Base-by-base conservation (phyloP, 306 rosid species). In the Mimosa pudica region DNA sequence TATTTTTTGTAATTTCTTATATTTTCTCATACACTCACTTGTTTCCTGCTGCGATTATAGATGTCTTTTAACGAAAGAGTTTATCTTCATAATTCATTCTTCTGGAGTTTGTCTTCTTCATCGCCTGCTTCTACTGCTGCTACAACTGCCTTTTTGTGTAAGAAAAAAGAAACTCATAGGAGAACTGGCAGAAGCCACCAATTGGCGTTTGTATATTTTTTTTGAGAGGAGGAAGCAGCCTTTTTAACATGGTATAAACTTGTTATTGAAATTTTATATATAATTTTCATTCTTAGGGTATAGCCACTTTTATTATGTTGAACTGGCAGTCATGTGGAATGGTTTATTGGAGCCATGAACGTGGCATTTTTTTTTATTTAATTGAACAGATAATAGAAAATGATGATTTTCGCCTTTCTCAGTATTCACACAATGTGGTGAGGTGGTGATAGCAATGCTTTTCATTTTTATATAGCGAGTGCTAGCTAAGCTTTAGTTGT, bases 1-100 rank as follows among this genome's bases (percentile, higher is more conserved):
- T 94, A 94, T 87, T 94, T 94, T 94, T 92, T 94, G 89, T 94
- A 85, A 92, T 87, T 87, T 82, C 77, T 72, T 74, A 74, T 83
- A 62, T 85, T 81, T 75, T 75, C 45, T 76, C 83, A 66, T 83
- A 52, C 75, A 86, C 82, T 77, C 90, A 85, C 71, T 83, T 86
- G 82, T 82, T 84, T 80, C 80, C 87, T 82, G 85, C 89, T 73
- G 36, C 76, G 73, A 70, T 82, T 89, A 88, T 88, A 92, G 91
- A 87, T 91, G 87, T 89, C 92, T 84, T 45, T 85, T 80, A 83
- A 85, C 71, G 79, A 75, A 81, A 84, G 90, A 82, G 78, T 76
- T 79, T 88, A 69, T 89, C 83, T 73, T 84, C 88, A 84, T 87
- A 85, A 90, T 90, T 94, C 94, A 90, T 87, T 90, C 81, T 87